Conservation (phyloP, 345 rosid genomes). For the Hypericum perforatum region DNA sequence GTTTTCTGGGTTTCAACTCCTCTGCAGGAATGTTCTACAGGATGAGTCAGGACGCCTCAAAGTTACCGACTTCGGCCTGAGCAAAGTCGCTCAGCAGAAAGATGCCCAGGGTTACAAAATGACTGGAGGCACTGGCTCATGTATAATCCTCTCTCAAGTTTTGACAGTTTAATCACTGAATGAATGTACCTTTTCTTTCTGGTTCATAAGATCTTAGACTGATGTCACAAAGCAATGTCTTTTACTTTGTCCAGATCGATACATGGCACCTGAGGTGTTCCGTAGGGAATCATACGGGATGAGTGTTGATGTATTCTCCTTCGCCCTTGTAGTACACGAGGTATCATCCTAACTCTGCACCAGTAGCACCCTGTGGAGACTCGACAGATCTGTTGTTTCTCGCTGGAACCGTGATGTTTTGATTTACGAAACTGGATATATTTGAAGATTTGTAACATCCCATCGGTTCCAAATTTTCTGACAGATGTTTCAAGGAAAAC, state of each 20-base stretch:
- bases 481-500: conserved; percentile 54
- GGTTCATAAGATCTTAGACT: too few species aligned
- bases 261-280: conserved; percentile 66
- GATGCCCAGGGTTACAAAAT: conserved; percentile 46
- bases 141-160: conserved; percentile 4
- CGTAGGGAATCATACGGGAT: conserved; percentile 63
- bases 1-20: too few species aligned
- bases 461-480: conserved; percentile 5
- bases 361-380: too few species aligned
- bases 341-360: conserved; percentile 13
- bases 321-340: conserved; percentile 49
- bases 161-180: not conserved
- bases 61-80: too few species aligned
- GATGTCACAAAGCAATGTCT: not conserved
- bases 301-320: conserved; percentile 57
- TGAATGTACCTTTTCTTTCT: too few species aligned
- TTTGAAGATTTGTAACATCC: not conserved
- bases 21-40: too few species aligned
- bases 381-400: too few species aligned
- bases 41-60: too few species aligned
- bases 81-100: conserved; percentile 50
- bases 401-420: too few species aligned
- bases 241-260: conserved; percentile 37
- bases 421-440: too few species aligned
- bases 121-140: conserved; percentile 62